Base-by-base conservation (phyloP, 75 land plant species). In the Picea glauca region DNA sequence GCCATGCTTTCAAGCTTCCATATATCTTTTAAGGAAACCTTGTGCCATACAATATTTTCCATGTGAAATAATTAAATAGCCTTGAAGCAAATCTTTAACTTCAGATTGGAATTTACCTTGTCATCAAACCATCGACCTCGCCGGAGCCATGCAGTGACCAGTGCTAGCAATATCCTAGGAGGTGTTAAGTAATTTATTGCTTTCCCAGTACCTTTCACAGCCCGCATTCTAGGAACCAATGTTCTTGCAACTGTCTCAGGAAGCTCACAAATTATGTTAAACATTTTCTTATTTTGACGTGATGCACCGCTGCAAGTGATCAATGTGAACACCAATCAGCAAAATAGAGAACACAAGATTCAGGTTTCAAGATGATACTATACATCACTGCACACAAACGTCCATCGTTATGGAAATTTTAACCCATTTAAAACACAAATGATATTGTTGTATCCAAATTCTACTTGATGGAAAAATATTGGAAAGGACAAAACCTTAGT, bases 61-160 rank as follows among this genome's bases (percentile, higher is more conserved):
- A 76, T 76, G 13, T 58, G 77, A 76, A 50, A 76, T 31, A 58
- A 62, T 76, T 3, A 50, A 40, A 75, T 76, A 60, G 32, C 11
- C 40, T 43, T 70, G 13, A 70, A 20, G 43, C 43, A 18, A 43
- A 70, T 40, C 2, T 43, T 43, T 70, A 43, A 43, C 74, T 46
- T 70, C 74, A 54, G 4, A 58, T 3, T 75, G 21, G 59, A 75
- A 76, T 57, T 58, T 87, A 97, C 99, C 93, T 97, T 91, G 35
- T 93, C 96, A 88, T 97, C 99, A 86, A 97, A 97, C 99, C 99
- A 97, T 17, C 99, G 98, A 61, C 94, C 96, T 64, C 88, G 88
- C 38, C 98, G 89, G 60, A 97, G 74, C 99, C 99, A 97, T 21
- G 94, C 96, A 57, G 93, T 95, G 67, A 97, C 85, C 66, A 97